phyloP scores from a whole-genome alignment of 2,329 filamentous ascomycete species.

The Hypoxylon sp. region DNA sequence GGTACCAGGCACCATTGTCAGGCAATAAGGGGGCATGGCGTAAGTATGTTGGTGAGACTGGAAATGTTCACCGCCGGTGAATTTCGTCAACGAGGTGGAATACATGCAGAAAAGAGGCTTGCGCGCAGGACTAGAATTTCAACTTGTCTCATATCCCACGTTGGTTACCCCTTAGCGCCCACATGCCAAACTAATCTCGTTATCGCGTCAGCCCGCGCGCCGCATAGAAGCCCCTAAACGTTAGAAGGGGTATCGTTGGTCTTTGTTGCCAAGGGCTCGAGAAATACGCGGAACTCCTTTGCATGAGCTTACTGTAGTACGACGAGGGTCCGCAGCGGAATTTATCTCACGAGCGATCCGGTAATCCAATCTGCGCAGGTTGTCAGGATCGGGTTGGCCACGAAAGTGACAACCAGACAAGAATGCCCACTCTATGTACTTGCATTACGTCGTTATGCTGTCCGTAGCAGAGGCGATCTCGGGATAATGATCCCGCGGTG shows the following conservation, averaged over 20 bases:
- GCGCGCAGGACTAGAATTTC: conserved; percentile 8
- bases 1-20: conserved; percentile 46
- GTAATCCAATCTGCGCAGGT: conserved; percentile 35
- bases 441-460: conserved; percentile 8
- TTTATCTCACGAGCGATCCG: conserved; percentile 26
- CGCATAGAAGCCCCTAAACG: conserved; percentile 14
- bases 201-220: conserved; percentile 26
- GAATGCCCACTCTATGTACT: conserved; percentile 11
- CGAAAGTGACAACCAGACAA: conserved; percentile 17
- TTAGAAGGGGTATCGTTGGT: conserved; percentile 21
- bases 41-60: conserved; percentile 24
- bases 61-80: conserved; percentile 34
- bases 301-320: conserved; percentile 42
- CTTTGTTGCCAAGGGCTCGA: conserved; percentile 16
- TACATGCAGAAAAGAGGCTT: conserved; percentile 1
- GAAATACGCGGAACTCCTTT: conserved; percentile 18
- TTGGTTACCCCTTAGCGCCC: conserved; percentile 25
- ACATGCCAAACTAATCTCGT: conserved; percentile 35
- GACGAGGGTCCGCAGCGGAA: conserved; percentile 30
- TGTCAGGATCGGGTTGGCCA: conserved; percentile 22
- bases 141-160: conserved; percentile 12
- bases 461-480: conserved; percentile 24
- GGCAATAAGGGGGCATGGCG: conserved; percentile 34
- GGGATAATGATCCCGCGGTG: conserved; percentile 32
- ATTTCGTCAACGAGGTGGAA: conserved; percentile 14